Conservation (phyloP, 1,284 basidiomycete genomes). For the Athelia psychrophila region DNA sequence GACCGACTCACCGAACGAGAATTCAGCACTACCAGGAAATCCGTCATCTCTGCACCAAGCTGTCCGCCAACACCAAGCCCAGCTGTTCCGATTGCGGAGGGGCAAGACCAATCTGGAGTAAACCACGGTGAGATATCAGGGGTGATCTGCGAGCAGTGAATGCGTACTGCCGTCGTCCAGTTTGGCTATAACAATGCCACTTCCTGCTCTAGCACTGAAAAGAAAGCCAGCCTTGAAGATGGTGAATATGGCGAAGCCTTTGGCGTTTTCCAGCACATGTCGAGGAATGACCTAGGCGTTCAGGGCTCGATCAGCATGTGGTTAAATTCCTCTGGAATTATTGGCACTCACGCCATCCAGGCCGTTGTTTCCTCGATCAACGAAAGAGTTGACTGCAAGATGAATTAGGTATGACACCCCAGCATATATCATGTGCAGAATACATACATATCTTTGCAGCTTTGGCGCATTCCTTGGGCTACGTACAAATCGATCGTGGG, state of each 20-base stretch:
- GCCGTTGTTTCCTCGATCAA: conserved; percentile 68
- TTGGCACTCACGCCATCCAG: conserved; percentile 55
- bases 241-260: conserved; percentile 84
- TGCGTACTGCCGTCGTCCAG: conserved; percentile 80
- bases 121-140: background rate
- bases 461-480: conserved; percentile 69
- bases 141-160: background rate
- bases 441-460: conserved; percentile 71
- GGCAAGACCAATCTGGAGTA: conserved; percentile 82
- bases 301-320: conserved; percentile 5
- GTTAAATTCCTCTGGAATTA: background rate
- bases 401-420: conserved; percentile 7
- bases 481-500: background rate
- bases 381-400: conserved; percentile 65
- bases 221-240: conserved; percentile 79
- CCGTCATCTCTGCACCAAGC: conserved; percentile 86
- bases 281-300: conserved; percentile 57
- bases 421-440: conserved; percentile 1
- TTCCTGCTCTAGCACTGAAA: conserved; percentile 81
- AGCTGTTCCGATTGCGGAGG: conserved; percentile 94
- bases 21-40: conserved; percentile 93
- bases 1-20: conserved; percentile 57
- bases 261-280: conserved; percentile 68
- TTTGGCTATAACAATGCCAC: conserved; percentile 89
- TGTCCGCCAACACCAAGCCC: conserved; percentile 90